These are phyloP conservation scores for Rhodotorula glutinis DNA, from an alignment of 1,284 basidiomycete species.

Conservation along the genomic window DNA sequence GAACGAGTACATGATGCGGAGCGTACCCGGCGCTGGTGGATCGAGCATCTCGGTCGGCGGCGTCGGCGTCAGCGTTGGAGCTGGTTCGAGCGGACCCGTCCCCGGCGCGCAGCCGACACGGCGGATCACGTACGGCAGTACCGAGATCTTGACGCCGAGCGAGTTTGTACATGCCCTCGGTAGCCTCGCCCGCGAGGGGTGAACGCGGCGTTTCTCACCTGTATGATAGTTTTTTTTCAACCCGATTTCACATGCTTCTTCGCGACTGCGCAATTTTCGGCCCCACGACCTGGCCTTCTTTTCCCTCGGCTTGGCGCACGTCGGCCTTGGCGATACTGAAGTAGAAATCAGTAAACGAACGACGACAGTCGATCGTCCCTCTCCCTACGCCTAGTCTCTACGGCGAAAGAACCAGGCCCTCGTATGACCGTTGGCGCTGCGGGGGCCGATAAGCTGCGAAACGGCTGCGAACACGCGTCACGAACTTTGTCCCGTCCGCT, in stretches of 20 bases:
- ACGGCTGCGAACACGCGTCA: too few relatives aligned
- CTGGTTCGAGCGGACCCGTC: conserved; percentile 1
- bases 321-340: neutral
- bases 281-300: too few relatives aligned
- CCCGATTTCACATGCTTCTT: neutral
- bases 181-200: conserved; percentile 49
- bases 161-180: conserved; percentile 73
- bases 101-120: conserved; percentile 50
- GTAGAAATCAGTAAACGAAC: neutral
- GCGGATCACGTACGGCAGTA: conserved; percentile 89
- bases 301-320: neutral
- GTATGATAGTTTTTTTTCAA: neutral
- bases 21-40: conserved; percentile 3
- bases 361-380: too few relatives aligned
- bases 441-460: too few relatives aligned
- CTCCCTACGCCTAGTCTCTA: too few relatives aligned
- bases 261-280: too few relatives aligned
- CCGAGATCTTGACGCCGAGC: conserved; percentile 87
- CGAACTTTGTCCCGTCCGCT: too few relatives aligned
- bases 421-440: too few relatives aligned
- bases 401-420: too few relatives aligned
- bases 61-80: neutral
- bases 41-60: neutral
- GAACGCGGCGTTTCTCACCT: neutral
- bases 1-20: conserved; percentile 70